A percentile compares a stretch with the other conserved stretches of the same genome.
These are phyloP conservation scores for Coniochaeta ligniaria DNA, from an alignment of 2,329 filamentous ascomycete species.

Conservation along the genomic window DNA sequence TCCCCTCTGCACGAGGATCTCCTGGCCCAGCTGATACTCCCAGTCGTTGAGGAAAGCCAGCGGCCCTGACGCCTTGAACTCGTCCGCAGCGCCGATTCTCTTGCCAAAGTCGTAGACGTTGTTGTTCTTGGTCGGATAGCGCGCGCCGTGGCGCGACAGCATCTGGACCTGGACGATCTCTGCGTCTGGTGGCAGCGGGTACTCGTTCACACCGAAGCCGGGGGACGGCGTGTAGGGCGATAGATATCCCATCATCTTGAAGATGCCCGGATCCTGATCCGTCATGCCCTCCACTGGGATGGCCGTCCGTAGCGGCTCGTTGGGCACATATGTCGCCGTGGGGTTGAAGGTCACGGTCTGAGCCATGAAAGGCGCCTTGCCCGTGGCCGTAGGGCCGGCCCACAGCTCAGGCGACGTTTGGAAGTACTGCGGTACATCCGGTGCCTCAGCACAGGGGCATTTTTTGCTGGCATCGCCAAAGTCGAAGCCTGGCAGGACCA, in stretches of 20 bases:
- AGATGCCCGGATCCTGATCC: constrained; percentile 55
- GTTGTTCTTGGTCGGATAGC: constrained; percentile 60
- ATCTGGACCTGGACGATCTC: constrained; percentile 67
- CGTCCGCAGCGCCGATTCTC: constrained; percentile 45
- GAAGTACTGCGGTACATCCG: constrained; percentile 53
- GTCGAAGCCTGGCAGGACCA: neutral
- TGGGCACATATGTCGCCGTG: constrained; percentile 57
- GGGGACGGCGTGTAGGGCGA: constrained; percentile 65
- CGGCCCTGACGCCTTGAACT: constrained; percentile 47
- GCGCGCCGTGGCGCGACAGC: constrained; percentile 65
- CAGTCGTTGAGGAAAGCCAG: constrained; percentile 63
- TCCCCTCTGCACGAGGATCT: constrained; percentile 64
- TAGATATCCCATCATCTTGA: constrained; percentile 62
- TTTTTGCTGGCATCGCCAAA: neutral
- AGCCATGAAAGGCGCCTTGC: constrained; percentile 61
- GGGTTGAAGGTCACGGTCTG: constrained; percentile 64
- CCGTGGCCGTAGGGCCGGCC: constrained; percentile 64
- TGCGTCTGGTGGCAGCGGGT: constrained; percentile 56
- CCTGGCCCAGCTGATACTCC: constrained; percentile 61
- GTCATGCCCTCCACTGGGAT: constrained; percentile 57
- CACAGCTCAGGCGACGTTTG: constrained; percentile 53
- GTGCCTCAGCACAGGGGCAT: constrained; percentile 21
- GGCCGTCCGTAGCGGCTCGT: constrained; percentile 63
- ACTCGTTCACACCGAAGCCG: constrained; percentile 69
- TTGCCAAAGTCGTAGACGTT: constrained; percentile 48